phyloP scores from a whole-genome alignment of 176 grass and related monocot genomes.

The Ensete glaucum region DNA sequence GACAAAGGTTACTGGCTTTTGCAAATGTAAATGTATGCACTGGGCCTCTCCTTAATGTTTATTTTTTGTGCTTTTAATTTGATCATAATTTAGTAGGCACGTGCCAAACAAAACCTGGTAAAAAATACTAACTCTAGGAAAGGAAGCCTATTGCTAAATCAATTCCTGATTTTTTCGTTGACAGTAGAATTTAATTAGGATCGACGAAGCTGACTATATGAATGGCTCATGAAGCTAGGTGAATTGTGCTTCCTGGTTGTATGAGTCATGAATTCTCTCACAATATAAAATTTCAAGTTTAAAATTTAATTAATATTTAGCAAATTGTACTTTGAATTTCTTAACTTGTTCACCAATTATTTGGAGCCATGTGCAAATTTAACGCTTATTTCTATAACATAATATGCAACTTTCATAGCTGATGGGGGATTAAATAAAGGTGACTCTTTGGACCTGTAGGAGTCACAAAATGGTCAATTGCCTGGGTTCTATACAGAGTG shows the following conservation, averaged over 20 bases:
- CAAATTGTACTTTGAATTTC: background rate
- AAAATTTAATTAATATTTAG: background rate
- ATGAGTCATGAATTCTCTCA: background rate
- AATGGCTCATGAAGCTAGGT: background rate
- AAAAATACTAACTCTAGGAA: background rate
- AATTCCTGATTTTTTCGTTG: background rate
- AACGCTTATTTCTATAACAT: no score
- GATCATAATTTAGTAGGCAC: conserved; percentile 13
- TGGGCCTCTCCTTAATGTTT: conserved; percentile 9
- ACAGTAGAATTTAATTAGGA: background rate
- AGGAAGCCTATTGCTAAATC: background rate
- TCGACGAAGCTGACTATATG: background rate
- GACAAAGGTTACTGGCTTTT: conserved; percentile 35
- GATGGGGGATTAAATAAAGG: no score
- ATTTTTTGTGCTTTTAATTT: conserved; percentile 19
- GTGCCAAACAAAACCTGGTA: background rate
- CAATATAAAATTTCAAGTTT: background rate
- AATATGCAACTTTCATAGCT: no score
- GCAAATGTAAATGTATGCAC: conserved; percentile 61
- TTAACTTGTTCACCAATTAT: background rate
- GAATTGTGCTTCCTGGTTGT: background rate
- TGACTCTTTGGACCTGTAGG: no score
- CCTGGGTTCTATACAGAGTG: no score
- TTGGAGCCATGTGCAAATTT: background rate
- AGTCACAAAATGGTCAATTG: no score